These are phyloP conservation scores for Yamadazyma triangularis DNA, from an alignment of 1,139 yeast genomes.

Conservation along the genomic window DNA sequence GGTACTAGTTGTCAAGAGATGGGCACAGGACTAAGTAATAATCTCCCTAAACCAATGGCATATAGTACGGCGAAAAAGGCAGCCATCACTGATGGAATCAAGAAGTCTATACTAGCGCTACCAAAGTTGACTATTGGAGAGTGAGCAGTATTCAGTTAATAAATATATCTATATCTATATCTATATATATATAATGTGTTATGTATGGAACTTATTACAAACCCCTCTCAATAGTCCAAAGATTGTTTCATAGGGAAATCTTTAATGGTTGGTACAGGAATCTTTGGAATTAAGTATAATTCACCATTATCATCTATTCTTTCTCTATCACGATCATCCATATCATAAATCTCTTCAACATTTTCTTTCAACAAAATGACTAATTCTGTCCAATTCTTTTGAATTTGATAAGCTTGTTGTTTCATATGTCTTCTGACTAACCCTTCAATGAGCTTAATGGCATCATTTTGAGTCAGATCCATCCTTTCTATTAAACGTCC, in stretches of 20 bases:
- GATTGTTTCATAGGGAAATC: conserved; percentile 56
- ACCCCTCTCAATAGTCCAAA: conserved; percentile 44
- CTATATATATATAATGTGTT: too few species aligned
- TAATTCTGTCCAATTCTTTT: conserved; percentile 60
- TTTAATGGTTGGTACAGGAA: conserved; percentile 58
- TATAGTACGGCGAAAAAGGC: conserved; percentile 40
- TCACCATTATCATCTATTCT: conserved; percentile 87
- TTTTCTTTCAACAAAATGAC: conserved; percentile 51
- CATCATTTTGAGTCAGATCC: conserved; percentile 71
- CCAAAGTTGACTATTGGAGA: conserved; percentile 3
- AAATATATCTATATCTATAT: too few species aligned
- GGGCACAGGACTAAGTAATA: conserved; percentile 40
- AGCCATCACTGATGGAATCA: conserved; percentile 48
- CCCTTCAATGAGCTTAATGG: conserved; percentile 67
- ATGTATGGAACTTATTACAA: too few species aligned
- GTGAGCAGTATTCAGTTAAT: not conserved
- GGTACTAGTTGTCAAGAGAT: conserved; percentile 36
- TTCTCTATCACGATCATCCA: conserved; percentile 82
- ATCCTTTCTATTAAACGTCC: conserved; percentile 85
- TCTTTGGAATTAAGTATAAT: conserved; percentile 68
- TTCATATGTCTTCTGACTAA: conserved; percentile 67
- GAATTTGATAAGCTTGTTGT: conserved; percentile 82
- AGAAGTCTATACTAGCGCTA: conserved; percentile 32
- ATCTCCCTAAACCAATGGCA: conserved; percentile 24
- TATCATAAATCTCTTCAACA: conserved; percentile 68